Evolutionary conservation across 306 rosid species (phyloP).

Genomic region (Spatholobus suberectus): DNA sequence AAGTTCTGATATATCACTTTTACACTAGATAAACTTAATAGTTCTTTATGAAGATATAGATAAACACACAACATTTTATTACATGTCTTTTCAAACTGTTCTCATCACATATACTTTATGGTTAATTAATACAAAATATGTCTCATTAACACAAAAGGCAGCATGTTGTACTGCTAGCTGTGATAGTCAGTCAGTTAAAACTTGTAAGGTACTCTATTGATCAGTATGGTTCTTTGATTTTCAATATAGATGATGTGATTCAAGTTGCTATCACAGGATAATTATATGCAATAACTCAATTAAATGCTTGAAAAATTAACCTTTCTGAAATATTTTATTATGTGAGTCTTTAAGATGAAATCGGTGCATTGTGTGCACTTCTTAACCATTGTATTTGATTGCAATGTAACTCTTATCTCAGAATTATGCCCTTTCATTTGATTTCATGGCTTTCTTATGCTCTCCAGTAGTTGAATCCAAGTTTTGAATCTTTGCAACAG

Average conservation of each 20-base stretch:
- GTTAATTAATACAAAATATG: neutral
- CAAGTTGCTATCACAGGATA: conserved; percentile 19
- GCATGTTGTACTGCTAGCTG: neutral
- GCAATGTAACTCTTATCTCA: neutral
- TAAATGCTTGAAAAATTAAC: neutral
- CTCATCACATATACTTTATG: neutral
- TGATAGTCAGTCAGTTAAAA: conserved; percentile 5
- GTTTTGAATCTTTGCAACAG: conserved; percentile 59
- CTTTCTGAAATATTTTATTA: neutral
- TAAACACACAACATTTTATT: neutral
- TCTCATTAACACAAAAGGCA: neutral
- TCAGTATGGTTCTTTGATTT: conserved; percentile 1
- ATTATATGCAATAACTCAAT: conserved; percentile 16
- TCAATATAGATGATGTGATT: conserved; percentile 17
- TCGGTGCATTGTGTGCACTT: neutral
- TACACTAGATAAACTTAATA: neutral
- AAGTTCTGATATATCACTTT: conserved; percentile 12
- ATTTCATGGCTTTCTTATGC: conserved; percentile 28
- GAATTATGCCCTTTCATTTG: conserved; percentile 31
- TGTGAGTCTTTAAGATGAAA: conserved; percentile 26
- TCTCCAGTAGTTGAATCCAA: conserved; percentile 32
- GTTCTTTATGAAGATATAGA: neutral
- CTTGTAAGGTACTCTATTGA: neutral
- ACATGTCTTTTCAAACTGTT: neutral
- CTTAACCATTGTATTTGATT: neutral